Evolutionary conservation across 257 asterid species (phyloP), one percentile per base, ranked within the genome.

Genomic region (Jacaranda copaia): DNA sequence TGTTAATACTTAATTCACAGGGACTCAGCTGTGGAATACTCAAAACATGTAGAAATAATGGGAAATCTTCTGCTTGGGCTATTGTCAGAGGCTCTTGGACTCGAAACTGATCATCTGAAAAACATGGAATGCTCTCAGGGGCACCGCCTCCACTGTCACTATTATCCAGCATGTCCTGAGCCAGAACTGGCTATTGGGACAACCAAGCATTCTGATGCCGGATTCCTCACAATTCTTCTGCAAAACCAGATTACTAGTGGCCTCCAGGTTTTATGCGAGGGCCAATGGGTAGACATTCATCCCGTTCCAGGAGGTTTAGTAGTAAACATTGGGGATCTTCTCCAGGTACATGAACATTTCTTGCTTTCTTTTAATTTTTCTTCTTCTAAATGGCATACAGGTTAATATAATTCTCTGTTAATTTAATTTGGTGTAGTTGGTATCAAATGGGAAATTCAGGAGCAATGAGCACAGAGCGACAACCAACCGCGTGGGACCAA

Each of bases 401-500:
- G 14, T 13, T 11, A 4, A 15, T 69, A 12, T 42, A 14, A 20
- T 59, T 60, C 32, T 25, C 32, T 25, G 32, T 43, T 53, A 12
- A 16, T 7, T 4, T 12, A 9, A 11, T 13, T 40, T 38, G 53
- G 40, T 39, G n/a, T 3, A 84, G 88, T 75, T 86, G 16, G 70
- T 79, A 15, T 73, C 88, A 1, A 86, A 86, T 16, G 86, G 85
- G 49, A 64, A 49, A 40, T 84, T 81, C 43, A 77, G 18, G 42
- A 86, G 87, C 45, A 73, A 38, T 4, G 65, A 70, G 66, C 90
- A 86, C 14, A 67, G 88, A 74, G 88, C 64, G 3, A 38, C 49
- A 9, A 80, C 88, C 15, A 82, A 68, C 40, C 20, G 6, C 38
- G 66, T n/a, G 1, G 85, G 85, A 6, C 84, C 90, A 58, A 82